These are phyloP conservation scores for Coniella vitis DNA, from an alignment of 2,329 filamentous ascomycete genomes.

Conservation along the genomic window DNA sequence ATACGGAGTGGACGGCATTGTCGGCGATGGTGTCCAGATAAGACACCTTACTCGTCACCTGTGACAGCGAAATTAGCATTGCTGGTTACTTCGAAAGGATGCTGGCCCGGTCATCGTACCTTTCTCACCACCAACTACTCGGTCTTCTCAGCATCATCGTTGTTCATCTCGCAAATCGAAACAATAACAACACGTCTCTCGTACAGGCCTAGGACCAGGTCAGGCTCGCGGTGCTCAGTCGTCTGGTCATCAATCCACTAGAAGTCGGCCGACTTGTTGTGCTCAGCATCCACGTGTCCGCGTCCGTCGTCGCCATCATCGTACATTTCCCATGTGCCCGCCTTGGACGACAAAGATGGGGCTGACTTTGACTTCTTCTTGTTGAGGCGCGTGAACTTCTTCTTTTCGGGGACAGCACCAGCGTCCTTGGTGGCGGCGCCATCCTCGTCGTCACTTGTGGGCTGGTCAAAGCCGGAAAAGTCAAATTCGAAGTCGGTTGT, in stretches of 20 bases:
- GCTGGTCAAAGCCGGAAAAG: too few relatives aligned
- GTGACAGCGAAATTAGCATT: neutral
- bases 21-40: neutral
- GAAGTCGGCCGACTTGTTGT: neutral
- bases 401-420: too few relatives aligned
- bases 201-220: neutral
- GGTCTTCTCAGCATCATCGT: slow-evolving; percentile 6
- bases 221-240: slow-evolving; percentile 6
- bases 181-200: slow-evolving; percentile 9
- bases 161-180: slow-evolving; percentile 13
- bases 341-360: too few relatives aligned
- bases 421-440: too few relatives aligned
- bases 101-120: neutral
- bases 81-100: neutral
- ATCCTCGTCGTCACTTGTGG: too few relatives aligned
- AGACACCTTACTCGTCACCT: neutral
- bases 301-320: slow-evolving; percentile 10
- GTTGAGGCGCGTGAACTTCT: slow-evolving; percentile 1
- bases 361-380: neutral
- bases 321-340: slow-evolving; percentile 12
- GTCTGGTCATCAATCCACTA: slow-evolving; percentile 9
- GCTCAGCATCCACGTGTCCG: too few relatives aligned
- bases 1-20: slow-evolving; percentile 5
- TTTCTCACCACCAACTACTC: neutral
- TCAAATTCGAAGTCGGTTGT: too few relatives aligned